A percentile compares a stretch with the other conserved stretches of the same genome.
phyloP scores from a whole-genome alignment of 345 rosid species.

The Ricinus communis region DNA sequence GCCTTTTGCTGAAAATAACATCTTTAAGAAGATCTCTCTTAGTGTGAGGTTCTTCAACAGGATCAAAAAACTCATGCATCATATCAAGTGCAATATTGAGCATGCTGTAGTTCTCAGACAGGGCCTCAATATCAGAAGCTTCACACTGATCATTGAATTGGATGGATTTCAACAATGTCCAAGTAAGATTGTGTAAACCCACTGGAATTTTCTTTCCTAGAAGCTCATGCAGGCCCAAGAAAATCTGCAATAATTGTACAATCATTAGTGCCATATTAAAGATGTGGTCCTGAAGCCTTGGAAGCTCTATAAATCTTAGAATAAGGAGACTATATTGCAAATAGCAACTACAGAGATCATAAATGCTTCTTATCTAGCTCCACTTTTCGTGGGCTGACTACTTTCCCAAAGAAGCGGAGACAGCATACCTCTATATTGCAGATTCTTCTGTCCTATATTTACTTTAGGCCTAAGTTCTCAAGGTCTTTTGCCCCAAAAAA shows the following conservation, averaged over 20 bases:
- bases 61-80: slow-evolving; percentile 90
- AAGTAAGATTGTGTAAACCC: slow-evolving; percentile 58
- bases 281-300: not conserved
- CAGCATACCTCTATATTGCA: not conserved
- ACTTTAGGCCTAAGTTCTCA: too few species aligned
- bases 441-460: not conserved
- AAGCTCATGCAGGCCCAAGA: slow-evolving; percentile 52
- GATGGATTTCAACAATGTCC: slow-evolving; percentile 57
- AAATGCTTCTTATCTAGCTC: too few species aligned
- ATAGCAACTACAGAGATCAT: too few species aligned
- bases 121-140: slow-evolving; percentile 33
- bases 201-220: slow-evolving; percentile 59
- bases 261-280: slow-evolving; percentile 14
- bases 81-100: slow-evolving; percentile 67
- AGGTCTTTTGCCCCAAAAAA: too few species aligned
- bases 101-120: slow-evolving; percentile 40
- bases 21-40: slow-evolving; percentile 62
- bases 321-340: too few species aligned
- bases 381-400: too few species aligned
- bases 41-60: slow-evolving; percentile 49
- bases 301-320: too few species aligned
- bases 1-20: slow-evolving; percentile 75
- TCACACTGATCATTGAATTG: slow-evolving; percentile 28
- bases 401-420: not conserved
- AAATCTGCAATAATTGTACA: slow-evolving; percentile 48